A percentile compares a stretch with the other conserved stretches of the same genome.
phyloP scores from a whole-genome alignment of 306 rosid genomes.

The Quercus alba region DNA sequence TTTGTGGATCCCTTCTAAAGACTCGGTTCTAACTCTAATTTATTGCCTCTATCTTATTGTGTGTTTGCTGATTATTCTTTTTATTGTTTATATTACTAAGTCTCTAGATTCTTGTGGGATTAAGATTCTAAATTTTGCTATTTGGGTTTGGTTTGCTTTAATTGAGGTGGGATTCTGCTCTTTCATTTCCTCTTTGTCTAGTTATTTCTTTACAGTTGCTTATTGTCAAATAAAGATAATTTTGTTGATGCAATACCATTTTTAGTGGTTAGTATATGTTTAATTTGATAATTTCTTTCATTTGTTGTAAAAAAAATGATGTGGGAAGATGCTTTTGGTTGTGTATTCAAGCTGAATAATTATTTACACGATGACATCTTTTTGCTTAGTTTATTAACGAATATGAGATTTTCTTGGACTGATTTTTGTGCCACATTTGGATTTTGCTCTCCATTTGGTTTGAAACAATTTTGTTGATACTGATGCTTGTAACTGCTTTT shows the following conservation, averaged over 20 bases:
- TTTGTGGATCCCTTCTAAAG: too few relatives aligned
- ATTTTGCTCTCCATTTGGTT: slow-evolving; percentile 1
- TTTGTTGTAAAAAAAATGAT: neutral
- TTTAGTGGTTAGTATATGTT: neutral
- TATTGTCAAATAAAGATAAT: neutral
- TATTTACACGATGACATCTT: neutral
- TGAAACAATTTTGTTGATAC: neutral
- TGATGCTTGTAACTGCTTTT: slow-evolving; percentile 4
- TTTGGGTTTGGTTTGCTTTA: slow-evolving; percentile 2
- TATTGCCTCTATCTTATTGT: too few relatives aligned
- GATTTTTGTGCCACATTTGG: slow-evolving; percentile 17
- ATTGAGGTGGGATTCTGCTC: slow-evolving; percentile 8
- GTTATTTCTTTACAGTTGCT: neutral
- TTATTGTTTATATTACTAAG: too few relatives aligned
- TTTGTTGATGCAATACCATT: neutral
- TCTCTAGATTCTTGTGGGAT: too few relatives aligned
- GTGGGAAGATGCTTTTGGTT: neutral
- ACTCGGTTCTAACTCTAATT: too few relatives aligned
- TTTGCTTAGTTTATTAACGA: neutral
- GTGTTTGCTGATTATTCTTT: too few relatives aligned
- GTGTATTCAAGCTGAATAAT: slow-evolving; percentile 9
- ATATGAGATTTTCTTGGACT: slow-evolving; percentile 8
- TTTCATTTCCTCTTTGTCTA: slow-evolving; percentile 2
- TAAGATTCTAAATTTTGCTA: neutral
- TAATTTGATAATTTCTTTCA: neutral